These are phyloP conservation scores for Coniferiporia weirii DNA, from an alignment of 1,284 basidiomycete species.

Conservation along the genomic window DNA sequence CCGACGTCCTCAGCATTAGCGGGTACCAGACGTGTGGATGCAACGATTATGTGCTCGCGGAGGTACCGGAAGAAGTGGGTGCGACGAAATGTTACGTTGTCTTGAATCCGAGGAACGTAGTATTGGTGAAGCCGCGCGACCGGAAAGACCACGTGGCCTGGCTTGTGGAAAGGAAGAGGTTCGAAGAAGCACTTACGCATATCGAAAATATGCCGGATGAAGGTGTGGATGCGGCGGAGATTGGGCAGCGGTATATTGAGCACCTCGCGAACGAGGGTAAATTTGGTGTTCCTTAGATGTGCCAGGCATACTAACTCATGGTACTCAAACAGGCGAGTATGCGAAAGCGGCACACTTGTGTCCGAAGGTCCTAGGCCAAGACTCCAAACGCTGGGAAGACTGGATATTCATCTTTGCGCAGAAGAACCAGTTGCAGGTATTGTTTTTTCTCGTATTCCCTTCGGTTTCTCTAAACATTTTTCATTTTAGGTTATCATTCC, in stretches of 20 bases:
- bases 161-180: slow-evolving; percentile 83
- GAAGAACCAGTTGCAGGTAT: slow-evolving; percentile 73
- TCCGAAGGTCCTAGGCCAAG: slow-evolving; percentile 80
- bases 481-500: slow-evolving; percentile 75
- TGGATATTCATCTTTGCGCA: slow-evolving; percentile 93
- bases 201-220: slow-evolving; percentile 59
- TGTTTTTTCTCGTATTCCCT: slow-evolving; percentile 19
- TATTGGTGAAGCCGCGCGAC: slow-evolving; percentile 84
- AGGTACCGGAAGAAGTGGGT: slow-evolving; percentile 31
- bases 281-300: not conserved
- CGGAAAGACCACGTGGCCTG: slow-evolving; percentile 88
- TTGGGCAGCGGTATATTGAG: slow-evolving; percentile 81
- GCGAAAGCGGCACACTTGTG: slow-evolving; percentile 81
- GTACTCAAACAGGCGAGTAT: slow-evolving; percentile 56
- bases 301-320: not conserved
- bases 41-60: slow-evolving; percentile 83
- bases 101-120: slow-evolving; percentile 80
- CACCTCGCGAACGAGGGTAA: slow-evolving; percentile 73
- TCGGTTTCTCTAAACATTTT: not conserved
- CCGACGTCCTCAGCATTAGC: slow-evolving; percentile 78
- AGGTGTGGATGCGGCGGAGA: slow-evolving; percentile 61
- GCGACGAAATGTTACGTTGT: slow-evolving; percentile 65
- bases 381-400: slow-evolving; percentile 85
- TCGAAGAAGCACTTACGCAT: slow-evolving; percentile 84
- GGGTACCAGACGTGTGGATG: slow-evolving; percentile 85